Evolutionary conservation across 2,329 filamentous ascomycete species (phyloP).

Genomic region (Epichloe uncinata): DNA sequence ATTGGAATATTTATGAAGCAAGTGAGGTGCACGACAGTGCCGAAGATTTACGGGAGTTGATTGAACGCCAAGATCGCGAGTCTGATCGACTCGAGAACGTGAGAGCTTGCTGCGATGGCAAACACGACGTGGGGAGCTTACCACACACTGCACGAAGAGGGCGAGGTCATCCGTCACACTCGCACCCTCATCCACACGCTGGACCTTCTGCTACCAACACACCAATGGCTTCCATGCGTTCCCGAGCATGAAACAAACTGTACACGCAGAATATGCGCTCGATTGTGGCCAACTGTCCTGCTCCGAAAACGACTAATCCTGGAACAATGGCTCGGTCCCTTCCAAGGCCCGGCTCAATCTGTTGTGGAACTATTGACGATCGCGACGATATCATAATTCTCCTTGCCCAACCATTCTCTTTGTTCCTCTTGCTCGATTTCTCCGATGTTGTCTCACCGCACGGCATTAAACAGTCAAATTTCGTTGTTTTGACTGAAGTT

Average conservation of each 20-base stretch:
- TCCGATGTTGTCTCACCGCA: background rate
- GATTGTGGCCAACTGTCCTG: background rate
- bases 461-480: background rate
- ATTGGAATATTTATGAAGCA: conserved; percentile 43
- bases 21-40: conserved; percentile 60
- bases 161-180: conserved; percentile 25
- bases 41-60: conserved; percentile 68
- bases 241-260: conserved; percentile 17
- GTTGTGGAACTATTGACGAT: conserved; percentile 2
- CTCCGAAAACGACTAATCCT: background rate
- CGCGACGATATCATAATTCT: conserved; percentile 3
- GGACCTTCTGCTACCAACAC: conserved; percentile 23
- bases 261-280: background rate
- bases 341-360: background rate
- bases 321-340: background rate
- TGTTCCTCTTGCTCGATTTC: background rate
- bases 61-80: conserved; percentile 65
- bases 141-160: conserved; percentile 33
- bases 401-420: background rate
- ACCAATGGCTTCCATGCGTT: conserved; percentile 22
- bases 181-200: conserved; percentile 23
- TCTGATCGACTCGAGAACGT: conserved; percentile 84
- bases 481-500: background rate
- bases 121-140: conserved; percentile 58
- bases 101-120: conserved; percentile 94